Percentiles rank a stretch among this genome's conserved stretches.
Evolutionary conservation across 805 yeast genomes (phyloP).

Genomic region (Wickerhamomyces chaumierensis): DNA sequence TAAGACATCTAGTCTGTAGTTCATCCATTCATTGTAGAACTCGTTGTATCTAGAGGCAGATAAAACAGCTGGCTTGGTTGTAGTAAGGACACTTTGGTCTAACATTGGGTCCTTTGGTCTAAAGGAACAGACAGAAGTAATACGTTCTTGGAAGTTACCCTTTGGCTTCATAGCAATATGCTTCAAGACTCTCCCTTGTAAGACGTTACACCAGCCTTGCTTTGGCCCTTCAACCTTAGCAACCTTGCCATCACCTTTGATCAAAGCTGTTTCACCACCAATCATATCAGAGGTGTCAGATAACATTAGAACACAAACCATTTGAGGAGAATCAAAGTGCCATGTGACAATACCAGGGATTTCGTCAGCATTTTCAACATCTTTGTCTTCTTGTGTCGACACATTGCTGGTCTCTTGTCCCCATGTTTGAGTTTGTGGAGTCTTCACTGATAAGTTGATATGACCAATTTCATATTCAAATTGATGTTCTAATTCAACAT

Average conservation of each 20-base stretch:
- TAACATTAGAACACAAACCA: conserved; percentile 54
- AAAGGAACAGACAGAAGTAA: conserved; percentile 30
- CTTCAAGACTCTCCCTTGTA: conserved; percentile 34
- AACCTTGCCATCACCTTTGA: conserved; percentile 20
- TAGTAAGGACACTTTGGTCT: conserved; percentile 29
- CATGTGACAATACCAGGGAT: conserved; percentile 49
- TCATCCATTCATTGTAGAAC: conserved; percentile 29
- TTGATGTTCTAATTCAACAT: conserved; percentile 13
- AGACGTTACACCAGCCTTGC: conserved; percentile 37
- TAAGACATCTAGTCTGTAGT: conserved; percentile 26
- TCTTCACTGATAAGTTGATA: conserved; percentile 36
- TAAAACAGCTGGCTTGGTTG: conserved; percentile 29
- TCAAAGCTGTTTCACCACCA: conserved; percentile 50
- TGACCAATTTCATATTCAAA: conserved; percentile 45
- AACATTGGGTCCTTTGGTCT: conserved; percentile 27
- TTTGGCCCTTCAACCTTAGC: conserved; percentile 28
- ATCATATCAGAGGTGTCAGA: conserved; percentile 46
- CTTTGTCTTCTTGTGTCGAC: conserved; percentile 1
- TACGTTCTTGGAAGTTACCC: conserved; percentile 26
- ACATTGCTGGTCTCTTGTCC: conserved; percentile 5
- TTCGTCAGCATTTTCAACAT: conserved; percentile 6
- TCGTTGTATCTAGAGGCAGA: conserved; percentile 26
- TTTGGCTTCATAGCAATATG: conserved; percentile 37
- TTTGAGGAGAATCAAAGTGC: conserved; percentile 56
- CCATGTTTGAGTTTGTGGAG: too few species aligned